Conservation (phyloP, 2,329 filamentous ascomycete genomes). For the Teratosphaeria destructans region DNA sequence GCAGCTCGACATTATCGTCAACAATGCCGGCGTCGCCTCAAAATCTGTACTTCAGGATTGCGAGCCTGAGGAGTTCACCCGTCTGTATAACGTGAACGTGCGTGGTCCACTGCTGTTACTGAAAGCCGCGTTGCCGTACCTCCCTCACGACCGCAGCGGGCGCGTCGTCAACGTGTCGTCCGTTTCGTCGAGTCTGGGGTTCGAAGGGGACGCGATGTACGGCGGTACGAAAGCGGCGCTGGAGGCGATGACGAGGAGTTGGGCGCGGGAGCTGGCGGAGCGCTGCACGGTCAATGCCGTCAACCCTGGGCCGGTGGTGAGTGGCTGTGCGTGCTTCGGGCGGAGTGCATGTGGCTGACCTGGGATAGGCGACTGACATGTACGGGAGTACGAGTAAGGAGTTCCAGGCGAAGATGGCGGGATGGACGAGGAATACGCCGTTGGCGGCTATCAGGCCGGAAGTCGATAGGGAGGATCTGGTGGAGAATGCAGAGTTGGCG, state of each 20-base stretch:
- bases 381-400: conserved; percentile 40
- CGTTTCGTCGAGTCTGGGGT: conserved; percentile 48
- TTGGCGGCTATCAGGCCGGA: conserved; percentile 50
- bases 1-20: conserved; percentile 73
- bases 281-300: conserved; percentile 54
- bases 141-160: conserved; percentile 58
- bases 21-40: conserved; percentile 64
- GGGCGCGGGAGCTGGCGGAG: conserved; percentile 53
- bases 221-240: conserved; percentile 57
- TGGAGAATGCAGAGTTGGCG: conserved; percentile 29
- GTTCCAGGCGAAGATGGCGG: conserved; percentile 50
- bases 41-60: conserved; percentile 59
- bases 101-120: conserved; percentile 68
- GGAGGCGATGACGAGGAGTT: conserved; percentile 59
- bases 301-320: conserved; percentile 51
- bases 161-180: conserved; percentile 53
- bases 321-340: too few relatives aligned
- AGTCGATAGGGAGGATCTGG: conserved; percentile 50
- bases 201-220: conserved; percentile 50
- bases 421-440: conserved; percentile 54
- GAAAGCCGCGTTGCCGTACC: conserved; percentile 59
- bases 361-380: conserved; percentile 47
- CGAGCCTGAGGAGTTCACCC: conserved; percentile 54
- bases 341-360: neutral
- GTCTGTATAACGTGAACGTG: conserved; percentile 71